phyloP scores from a whole-genome alignment of 2,329 filamentous ascomycete species.

The Stenocarpella maydis region DNA sequence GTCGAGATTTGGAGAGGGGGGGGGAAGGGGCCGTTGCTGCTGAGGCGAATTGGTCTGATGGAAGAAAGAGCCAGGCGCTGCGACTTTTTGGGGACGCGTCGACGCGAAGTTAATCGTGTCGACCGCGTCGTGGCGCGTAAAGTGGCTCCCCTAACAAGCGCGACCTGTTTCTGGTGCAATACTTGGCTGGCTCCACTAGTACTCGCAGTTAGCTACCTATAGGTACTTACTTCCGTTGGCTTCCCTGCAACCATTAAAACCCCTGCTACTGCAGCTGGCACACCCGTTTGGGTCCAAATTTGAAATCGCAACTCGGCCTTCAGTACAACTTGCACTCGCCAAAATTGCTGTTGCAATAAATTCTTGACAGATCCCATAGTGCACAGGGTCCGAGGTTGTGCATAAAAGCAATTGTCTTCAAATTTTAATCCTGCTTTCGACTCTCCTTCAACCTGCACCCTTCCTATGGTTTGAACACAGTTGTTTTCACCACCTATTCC shows the following conservation, averaged over 20 bases:
- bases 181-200: accelerated
- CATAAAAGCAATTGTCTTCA: constrained; percentile 8
- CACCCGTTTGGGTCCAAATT: background rate
- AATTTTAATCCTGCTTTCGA: constrained; percentile 11
- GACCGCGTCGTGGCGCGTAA: constrained; percentile 27
- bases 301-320: background rate
- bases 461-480: background rate
- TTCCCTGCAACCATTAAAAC: constrained; percentile 13
- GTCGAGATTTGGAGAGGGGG: background rate
- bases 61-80: constrained; percentile 10
- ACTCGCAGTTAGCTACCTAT: background rate
- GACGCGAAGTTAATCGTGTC: constrained; percentile 21
- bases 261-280: background rate
- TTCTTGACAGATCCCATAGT: background rate
- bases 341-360: background rate
- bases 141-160: constrained; percentile 20
- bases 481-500: background rate
- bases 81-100: constrained; percentile 28
- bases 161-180: background rate
- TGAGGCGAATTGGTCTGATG: background rate
- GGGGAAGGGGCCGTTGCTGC: background rate
- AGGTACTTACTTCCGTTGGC: background rate
- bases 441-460: background rate
- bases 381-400: background rate
- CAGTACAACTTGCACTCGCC: background rate